phyloP scores from a whole-genome alignment of 257 asterid genomes.

The Thymus mandschuricus region DNA sequence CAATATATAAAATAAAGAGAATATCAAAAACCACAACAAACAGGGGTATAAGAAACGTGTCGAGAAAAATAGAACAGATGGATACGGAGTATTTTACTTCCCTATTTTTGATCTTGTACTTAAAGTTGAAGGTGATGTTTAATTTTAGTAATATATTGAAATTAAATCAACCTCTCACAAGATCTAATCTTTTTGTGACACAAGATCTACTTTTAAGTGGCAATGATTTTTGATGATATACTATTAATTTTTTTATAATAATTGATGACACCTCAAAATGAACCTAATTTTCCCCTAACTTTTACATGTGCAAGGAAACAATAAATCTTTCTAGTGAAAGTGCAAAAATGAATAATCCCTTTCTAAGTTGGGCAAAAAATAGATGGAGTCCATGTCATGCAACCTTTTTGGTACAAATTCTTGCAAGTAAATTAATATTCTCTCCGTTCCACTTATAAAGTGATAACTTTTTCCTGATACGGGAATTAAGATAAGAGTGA shows the following conservation, averaged over 20 bases:
- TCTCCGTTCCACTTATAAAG: too few relatives aligned
- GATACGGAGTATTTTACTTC: too few relatives aligned
- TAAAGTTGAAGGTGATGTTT: neutral
- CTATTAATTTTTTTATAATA: neutral
- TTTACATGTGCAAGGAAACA: neutral
- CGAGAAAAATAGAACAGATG: too few relatives aligned
- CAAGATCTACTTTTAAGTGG: neutral
- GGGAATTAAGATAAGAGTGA: too few relatives aligned
- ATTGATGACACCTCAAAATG: constrained; percentile 1
- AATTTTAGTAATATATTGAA: neutral
- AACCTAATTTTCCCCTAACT: constrained; percentile 20
- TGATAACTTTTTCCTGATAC: too few relatives aligned
- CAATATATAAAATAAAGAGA: neutral
- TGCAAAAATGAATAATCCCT: neutral
- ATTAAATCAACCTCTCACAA: neutral
- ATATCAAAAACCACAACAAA: neutral
- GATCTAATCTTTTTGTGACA: constrained; percentile 9
- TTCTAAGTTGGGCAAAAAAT: neutral
- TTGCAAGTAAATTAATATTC: neutral
- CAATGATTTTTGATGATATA: neutral
- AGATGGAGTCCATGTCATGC: constrained; percentile 9
- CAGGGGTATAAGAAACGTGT: too few relatives aligned
- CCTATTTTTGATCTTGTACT: too few relatives aligned
- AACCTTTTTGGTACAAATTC: neutral
- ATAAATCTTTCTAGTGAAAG: neutral